Evolutionary conservation across 345 rosid species (phyloP).

Genomic region (Abelmoschus esculentus): DNA sequence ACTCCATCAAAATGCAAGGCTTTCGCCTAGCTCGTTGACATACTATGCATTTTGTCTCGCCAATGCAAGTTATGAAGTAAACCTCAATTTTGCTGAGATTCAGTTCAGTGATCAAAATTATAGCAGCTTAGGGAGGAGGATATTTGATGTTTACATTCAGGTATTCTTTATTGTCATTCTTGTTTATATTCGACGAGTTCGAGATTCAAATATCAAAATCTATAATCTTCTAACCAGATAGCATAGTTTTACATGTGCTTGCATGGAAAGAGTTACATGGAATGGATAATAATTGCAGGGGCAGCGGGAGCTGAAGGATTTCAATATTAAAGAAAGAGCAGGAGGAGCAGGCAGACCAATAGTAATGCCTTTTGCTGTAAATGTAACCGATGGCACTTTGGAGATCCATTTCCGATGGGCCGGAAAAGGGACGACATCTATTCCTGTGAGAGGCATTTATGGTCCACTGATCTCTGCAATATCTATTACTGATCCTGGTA

Average conservation of each 20-base stretch:
- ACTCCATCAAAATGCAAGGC: background rate
- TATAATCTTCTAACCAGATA: no score
- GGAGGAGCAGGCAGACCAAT: background rate
- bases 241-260: no score
- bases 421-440: no score
- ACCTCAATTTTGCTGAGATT: background rate
- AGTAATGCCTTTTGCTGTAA: background rate
- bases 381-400: background rate
- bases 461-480: no score
- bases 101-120: background rate
- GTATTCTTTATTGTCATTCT: background rate
- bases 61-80: background rate
- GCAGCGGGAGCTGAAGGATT: background rate
- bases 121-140: background rate
- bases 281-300: background rate
- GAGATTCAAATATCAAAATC: no score
- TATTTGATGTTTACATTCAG: background rate
- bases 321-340: no score
- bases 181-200: no score
- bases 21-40: background rate
- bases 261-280: background rate
- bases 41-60: background rate
- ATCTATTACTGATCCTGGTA: no score
- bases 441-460: no score
- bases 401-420: background rate